Percentiles rank a stretch among this genome's conserved stretches.
phyloP scores from a whole-genome alignment of 495 filamentous ascomycete species.

The Podospora tetraspora region DNA sequence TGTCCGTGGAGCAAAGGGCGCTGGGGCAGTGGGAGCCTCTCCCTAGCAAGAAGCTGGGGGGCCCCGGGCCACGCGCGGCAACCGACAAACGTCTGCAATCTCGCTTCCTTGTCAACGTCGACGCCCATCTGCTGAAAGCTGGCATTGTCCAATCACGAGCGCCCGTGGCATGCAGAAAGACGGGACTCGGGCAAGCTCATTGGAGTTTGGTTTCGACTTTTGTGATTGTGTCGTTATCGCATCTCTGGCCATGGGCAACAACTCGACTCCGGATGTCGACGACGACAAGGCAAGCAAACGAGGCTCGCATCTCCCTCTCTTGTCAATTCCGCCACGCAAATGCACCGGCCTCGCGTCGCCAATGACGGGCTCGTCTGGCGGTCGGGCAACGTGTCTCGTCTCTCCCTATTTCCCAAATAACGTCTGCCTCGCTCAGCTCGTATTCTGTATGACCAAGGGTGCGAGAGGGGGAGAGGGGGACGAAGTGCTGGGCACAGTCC shows the following conservation, averaged over 20 bases:
- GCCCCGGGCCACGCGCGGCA: conserved; percentile 1
- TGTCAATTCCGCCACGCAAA: neutral
- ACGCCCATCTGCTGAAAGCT: conserved; percentile 3
- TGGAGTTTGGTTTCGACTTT: conserved; percentile 11
- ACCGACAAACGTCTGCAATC: conserved; percentile 14
- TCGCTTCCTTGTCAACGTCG: conserved; percentile 21
- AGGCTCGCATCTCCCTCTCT: too few relatives aligned
- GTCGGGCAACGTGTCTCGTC: neutral
- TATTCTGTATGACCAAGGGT: neutral
- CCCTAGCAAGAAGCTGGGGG: conserved; percentile 11
- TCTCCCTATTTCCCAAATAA: neutral
- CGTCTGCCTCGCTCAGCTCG: neutral
- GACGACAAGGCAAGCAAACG: neutral
- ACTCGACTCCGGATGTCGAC: neutral
- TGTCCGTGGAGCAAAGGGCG: neutral
- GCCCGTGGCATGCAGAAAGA: conserved; percentile 10
- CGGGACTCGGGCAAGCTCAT: conserved; percentile 8
- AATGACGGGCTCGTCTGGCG: neutral
- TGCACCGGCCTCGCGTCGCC: neutral
- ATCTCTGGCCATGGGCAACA: neutral
- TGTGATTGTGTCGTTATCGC: conserved; percentile 1
- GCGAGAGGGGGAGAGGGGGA: neutral
- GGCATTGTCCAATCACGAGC: conserved; percentile 22
- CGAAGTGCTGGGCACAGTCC: neutral
- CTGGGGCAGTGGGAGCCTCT: neutral